A percentile compares a stretch with the other conserved stretches of the same genome.
Evolutionary conservation across 164 flowering plant species (phyloP).

Genomic region (Chloranthus sessilifolius): DNA sequence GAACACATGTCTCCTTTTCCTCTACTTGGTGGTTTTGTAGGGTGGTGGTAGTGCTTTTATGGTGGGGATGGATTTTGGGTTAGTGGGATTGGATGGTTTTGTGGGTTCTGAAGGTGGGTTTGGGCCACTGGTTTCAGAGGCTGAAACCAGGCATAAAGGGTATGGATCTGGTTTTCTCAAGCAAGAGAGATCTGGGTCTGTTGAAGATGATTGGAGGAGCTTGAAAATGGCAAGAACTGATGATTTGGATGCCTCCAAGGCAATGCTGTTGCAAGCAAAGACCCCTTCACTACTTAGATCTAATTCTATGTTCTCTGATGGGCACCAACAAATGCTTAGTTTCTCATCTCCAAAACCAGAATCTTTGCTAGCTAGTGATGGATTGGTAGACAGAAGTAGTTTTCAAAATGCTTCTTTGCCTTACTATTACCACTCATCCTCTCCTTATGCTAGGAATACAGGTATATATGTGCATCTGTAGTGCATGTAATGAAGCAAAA

Average conservation of each 20-base stretch:
- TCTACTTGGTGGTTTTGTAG: conserved; percentile 14
- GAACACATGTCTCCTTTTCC: conserved; percentile 21
- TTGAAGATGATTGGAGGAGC: conserved; percentile 54
- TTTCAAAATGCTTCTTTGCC: conserved; percentile 24
- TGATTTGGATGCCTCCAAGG: conserved; percentile 28
- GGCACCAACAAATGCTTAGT: conserved; percentile 51
- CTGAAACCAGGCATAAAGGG: conserved; percentile 40
- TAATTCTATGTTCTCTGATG: conserved; percentile 34
- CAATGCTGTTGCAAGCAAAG: conserved; percentile 38
- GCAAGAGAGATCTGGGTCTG: conserved; percentile 29
- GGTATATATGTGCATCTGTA: conserved; percentile 26
- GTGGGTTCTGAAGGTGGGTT: conserved; percentile 31
- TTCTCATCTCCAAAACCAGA: conserved; percentile 60
- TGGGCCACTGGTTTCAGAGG: conserved; percentile 31
- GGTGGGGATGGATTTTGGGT: conserved; percentile 54
- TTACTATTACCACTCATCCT: conserved; percentile 24
- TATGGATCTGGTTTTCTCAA: conserved; percentile 52
- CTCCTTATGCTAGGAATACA: conserved; percentile 41
- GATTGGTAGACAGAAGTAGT: conserved; percentile 10
- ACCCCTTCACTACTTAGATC: conserved; percentile 34
- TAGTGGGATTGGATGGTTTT: conserved; percentile 43
- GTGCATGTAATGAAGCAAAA: background rate
- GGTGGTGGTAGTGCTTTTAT: conserved; percentile 6
- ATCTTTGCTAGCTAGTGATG: conserved; percentile 13
- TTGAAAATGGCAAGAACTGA: conserved; percentile 49